Conservation (phyloP, 306 rosid species). For the Hippophae tibetana region DNA sequence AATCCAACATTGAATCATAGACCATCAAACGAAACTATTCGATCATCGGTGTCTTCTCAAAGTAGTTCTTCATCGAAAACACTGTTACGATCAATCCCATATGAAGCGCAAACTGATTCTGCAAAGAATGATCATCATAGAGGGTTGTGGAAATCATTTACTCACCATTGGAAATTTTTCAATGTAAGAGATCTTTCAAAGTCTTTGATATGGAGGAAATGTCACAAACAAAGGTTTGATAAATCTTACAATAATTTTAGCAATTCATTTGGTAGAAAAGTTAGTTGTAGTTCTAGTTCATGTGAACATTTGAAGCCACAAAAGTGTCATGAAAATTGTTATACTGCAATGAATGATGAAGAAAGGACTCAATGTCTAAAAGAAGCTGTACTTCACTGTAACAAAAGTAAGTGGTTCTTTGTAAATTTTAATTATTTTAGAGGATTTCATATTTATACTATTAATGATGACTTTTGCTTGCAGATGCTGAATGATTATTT, state of each 20-base stretch:
- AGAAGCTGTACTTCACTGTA: conserved; percentile 19
- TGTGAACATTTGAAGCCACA: background rate
- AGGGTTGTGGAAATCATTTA: background rate
- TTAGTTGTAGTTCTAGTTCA: too few species aligned
- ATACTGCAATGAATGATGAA: conserved; percentile 4
- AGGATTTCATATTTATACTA: background rate
- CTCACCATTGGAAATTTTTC: conserved; percentile 12
- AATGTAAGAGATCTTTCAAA: background rate
- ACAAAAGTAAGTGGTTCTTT: background rate
- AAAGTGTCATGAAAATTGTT: background rate
- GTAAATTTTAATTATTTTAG: background rate
- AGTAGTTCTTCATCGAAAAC: background rate
- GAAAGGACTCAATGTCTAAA: conserved; percentile 11
- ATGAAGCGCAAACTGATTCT: too few species aligned
- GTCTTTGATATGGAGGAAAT: too few species aligned
- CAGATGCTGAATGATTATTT: too few species aligned
- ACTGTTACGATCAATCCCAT: background rate
- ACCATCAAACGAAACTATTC: background rate
- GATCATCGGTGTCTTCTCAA: background rate
- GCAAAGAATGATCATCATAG: background rate
- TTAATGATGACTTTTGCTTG: too few species aligned
- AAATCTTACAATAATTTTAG: too few species aligned
- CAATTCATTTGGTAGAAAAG: too few species aligned
- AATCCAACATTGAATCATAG: too few species aligned
- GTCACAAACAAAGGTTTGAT: too few species aligned